Percentiles rank a stretch among this genome's conserved stretches.
Conservation (phyloP, 2,329 filamentous ascomycete species). For the Thielaviopsis euricoi region DNA sequence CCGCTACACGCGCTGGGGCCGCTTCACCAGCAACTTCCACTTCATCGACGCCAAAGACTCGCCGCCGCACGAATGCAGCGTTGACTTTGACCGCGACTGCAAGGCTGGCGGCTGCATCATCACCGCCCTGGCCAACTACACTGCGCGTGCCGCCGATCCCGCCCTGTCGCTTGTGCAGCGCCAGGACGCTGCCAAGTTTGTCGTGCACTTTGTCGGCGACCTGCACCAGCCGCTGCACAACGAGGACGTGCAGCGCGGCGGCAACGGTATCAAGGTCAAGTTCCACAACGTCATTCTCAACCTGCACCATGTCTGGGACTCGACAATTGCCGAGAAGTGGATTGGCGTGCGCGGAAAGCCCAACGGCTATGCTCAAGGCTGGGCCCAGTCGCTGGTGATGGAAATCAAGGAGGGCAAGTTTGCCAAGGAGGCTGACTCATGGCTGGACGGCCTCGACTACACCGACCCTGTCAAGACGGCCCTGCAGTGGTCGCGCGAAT, state of each 20-base stretch:
- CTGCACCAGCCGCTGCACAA: constrained; percentile 54
- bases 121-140: constrained; percentile 43
- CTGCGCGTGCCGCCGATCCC: constrained; percentile 33
- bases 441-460: constrained; percentile 42
- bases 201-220: constrained; percentile 53
- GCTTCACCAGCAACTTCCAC: constrained; percentile 46
- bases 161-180: constrained; percentile 28
- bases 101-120: constrained; percentile 45
- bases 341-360: constrained; percentile 38
- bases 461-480: constrained; percentile 37
- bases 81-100: constrained; percentile 45
- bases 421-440: constrained; percentile 28
- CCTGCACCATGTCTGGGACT: constrained; percentile 60
- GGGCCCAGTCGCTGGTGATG: constrained; percentile 38
- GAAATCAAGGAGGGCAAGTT: constrained; percentile 42
- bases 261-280: constrained; percentile 49
- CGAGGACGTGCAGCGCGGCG: constrained; percentile 46
- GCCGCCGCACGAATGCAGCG: constrained; percentile 39
- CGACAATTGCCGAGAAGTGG: constrained; percentile 48
- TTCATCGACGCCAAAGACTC: constrained; percentile 53
- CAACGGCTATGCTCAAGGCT: constrained; percentile 33
- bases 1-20: constrained; percentile 46
- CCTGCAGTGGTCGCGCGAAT: constrained; percentile 46
- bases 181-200: constrained; percentile 47
- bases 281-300: constrained; percentile 44